Conservation (phyloP, 2,329 filamentous ascomycete species). For the Magnaporthales sp. region DNA sequence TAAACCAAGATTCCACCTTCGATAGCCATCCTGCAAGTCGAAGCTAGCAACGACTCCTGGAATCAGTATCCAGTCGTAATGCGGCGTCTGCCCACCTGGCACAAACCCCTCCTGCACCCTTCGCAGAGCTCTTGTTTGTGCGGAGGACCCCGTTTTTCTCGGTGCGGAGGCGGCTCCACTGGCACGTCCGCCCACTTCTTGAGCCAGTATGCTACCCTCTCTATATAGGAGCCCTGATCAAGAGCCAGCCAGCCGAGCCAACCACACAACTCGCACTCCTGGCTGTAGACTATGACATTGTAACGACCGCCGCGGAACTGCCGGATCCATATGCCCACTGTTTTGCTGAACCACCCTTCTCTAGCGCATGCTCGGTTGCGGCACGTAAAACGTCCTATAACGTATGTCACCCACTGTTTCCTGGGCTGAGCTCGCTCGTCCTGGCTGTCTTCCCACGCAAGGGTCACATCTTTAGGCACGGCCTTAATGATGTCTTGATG, state of each 20-base stretch:
- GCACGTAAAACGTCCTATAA: conserved; percentile 6
- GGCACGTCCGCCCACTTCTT: conserved; percentile 25
- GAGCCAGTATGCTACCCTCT: conserved; percentile 25
- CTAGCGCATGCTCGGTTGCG: conserved; percentile 11
- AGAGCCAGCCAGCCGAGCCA: conserved; percentile 17
- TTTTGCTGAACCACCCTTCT: conserved; percentile 22
- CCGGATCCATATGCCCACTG: conserved; percentile 24
- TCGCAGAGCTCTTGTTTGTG: conserved; percentile 23
- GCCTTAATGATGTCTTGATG: neutral
- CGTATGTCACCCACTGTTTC: neutral
- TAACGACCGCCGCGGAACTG: conserved; percentile 20
- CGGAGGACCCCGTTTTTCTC: conserved; percentile 6
- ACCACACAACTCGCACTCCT: conserved; percentile 24
- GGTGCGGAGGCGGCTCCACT: conserved; percentile 9
- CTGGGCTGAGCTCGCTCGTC: neutral
- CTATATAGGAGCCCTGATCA: conserved; percentile 21
- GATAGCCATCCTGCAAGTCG: neutral
- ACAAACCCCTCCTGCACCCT: conserved; percentile 25
- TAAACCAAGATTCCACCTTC: neutral
- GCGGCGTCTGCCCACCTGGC: conserved; percentile 8
- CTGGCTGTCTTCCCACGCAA: neutral
- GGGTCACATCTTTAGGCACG: neutral
- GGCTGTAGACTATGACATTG: conserved; percentile 27
- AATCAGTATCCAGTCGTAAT: neutral
- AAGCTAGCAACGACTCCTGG: neutral